A percentile compares a stretch with the other conserved stretches of the same genome.
phyloP scores from a whole-genome alignment of 805 yeast species.

The Myxozyma neotropica region DNA sequence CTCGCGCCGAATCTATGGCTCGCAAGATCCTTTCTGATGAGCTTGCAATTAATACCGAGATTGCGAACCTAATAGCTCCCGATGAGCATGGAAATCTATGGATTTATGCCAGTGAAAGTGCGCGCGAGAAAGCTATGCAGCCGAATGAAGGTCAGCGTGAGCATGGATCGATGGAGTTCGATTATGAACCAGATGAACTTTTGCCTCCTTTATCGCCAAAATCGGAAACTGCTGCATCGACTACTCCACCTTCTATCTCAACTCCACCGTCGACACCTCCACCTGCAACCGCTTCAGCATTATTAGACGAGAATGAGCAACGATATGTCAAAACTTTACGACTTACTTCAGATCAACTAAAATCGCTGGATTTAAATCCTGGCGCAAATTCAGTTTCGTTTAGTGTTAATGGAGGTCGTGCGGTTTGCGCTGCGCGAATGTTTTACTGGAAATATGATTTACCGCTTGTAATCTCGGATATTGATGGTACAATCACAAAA shows the following conservation, averaged over 20 bases:
- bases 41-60: slow-evolving; percentile 47
- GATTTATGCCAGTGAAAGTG: slow-evolving; percentile 38
- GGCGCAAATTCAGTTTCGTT: slow-evolving; percentile 82
- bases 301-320: slow-evolving; percentile 30
- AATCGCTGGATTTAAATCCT: slow-evolving; percentile 65
- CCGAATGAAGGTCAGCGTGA: not conserved
- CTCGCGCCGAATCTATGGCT: slow-evolving; percentile 73
- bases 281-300: not conserved
- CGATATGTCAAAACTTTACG: slow-evolving; percentile 81
- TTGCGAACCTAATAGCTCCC: slow-evolving; percentile 40
- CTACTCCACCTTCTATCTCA: slow-evolving; percentile 17
- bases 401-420: slow-evolving; percentile 79
- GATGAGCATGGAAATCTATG: slow-evolving; percentile 44
- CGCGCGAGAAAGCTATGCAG: slow-evolving; percentile 30
- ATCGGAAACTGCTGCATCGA: slow-evolving; percentile 29
- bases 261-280: slow-evolving; percentile 25
- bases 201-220: slow-evolving; percentile 20
- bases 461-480: slow-evolving; percentile 94
- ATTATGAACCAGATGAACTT: slow-evolving; percentile 30
- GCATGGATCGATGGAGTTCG: slow-evolving; percentile 32
- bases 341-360: slow-evolving; percentile 86
- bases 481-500: slow-evolving; percentile 96
- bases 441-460: slow-evolving; percentile 81
- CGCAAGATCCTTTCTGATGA: slow-evolving; percentile 76
- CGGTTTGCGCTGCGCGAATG: slow-evolving; percentile 70